Evolutionary conservation across 2,329 filamentous ascomycete genomes (phyloP).

Genomic region (Apiospora malaysiana): DNA sequence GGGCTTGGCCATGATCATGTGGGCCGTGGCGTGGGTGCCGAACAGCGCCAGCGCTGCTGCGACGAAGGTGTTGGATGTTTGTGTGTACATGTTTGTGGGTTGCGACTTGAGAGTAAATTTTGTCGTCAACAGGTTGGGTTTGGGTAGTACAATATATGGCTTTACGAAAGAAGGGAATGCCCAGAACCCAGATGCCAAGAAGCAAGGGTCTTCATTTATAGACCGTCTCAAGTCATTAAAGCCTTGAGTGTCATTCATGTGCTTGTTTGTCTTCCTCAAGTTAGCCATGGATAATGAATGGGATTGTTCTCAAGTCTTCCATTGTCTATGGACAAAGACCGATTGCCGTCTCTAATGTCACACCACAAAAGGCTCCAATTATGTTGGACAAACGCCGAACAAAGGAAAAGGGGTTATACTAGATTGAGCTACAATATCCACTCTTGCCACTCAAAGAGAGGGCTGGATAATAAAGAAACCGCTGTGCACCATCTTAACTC

Average conservation of each 20-base stretch:
- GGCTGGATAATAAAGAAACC: neutral
- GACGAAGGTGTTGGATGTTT: neutral
- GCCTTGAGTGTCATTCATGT: neutral
- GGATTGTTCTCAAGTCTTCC: neutral
- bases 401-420: neutral
- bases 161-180: neutral
- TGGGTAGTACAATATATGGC: neutral
- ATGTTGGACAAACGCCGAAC: neutral
- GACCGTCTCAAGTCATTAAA: neutral
- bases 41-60: slow-evolving; percentile 10
- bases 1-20: slow-evolving; percentile 68
- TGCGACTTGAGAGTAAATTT: too few species aligned
- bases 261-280: too few species aligned
- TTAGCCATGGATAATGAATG: neutral
- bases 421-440: neutral
- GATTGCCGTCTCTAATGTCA: neutral
- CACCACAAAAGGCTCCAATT: neutral
- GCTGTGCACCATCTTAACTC: neutral
- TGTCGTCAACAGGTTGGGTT: too few species aligned
- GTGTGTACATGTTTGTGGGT: neutral
- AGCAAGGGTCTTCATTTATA: neutral
- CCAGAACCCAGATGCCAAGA: neutral
- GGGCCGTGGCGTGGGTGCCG: slow-evolving; percentile 52
- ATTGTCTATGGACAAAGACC: neutral
- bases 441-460: neutral